phyloP scores from a whole-genome alignment of 257 asterid genomes.

The Capsicum chinense region DNA sequence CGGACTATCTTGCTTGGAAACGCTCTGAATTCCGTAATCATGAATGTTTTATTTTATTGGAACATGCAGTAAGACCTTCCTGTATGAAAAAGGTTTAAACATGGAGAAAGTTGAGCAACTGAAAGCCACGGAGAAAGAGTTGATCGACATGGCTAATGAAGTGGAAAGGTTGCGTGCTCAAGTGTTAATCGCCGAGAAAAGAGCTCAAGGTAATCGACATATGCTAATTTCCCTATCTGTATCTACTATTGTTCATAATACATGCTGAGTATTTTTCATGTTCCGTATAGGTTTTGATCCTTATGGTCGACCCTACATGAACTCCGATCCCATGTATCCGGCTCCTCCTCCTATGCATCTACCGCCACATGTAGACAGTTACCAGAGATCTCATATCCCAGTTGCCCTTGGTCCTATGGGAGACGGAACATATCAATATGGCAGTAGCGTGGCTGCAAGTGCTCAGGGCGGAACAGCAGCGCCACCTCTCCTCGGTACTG shows the following conservation, averaged over 20 bases:
- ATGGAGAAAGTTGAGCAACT: constrained; percentile 65
- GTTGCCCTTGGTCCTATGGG: constrained; percentile 36
- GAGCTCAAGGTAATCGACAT: constrained; percentile 56
- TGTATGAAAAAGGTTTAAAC: constrained; percentile 71
- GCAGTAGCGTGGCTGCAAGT: constrained; percentile 35
- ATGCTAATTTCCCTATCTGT: constrained; percentile 21
- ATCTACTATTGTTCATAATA: neutral
- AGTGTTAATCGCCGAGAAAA: constrained; percentile 56
- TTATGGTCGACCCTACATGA: constrained; percentile 38
- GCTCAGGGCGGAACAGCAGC: constrained; percentile 36
- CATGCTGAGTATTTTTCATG: constrained; percentile 30
- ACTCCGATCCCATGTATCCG: constrained; percentile 44
- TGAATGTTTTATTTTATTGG: constrained; percentile 22
- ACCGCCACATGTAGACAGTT: constrained; percentile 40
- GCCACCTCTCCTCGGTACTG: constrained; percentile 29
- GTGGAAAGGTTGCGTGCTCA: constrained; percentile 63
- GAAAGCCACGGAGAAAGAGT: constrained; percentile 71
- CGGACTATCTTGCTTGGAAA: neutral
- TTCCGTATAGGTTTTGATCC: constrained; percentile 48
- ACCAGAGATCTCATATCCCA: constrained; percentile 38
- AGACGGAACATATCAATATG: constrained; percentile 49
- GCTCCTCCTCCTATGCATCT: constrained; percentile 40
- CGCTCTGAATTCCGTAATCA: neutral
- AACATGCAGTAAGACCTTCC: constrained; percentile 65
- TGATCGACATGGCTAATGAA: constrained; percentile 63